A percentile compares a stretch with the other conserved stretches of the same genome.
Conservation (phyloP, 139 green algal species). For the Chlorella sp. region DNA sequence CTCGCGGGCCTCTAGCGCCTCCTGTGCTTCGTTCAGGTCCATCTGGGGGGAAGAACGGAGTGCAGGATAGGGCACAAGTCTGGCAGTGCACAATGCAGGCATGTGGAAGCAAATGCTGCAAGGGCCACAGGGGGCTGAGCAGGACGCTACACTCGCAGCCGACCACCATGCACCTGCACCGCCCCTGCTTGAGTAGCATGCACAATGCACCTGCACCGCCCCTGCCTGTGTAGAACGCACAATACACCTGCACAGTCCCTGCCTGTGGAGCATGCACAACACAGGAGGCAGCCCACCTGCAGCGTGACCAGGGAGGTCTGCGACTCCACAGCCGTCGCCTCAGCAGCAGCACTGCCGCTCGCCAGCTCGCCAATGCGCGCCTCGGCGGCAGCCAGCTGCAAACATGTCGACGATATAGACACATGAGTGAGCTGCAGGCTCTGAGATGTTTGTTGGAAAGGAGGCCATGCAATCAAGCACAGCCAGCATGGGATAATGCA, state of each 20-base stretch:
- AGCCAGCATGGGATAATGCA: no score
- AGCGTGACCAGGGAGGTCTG: conserved; percentile 16
- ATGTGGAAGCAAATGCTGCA: not conserved
- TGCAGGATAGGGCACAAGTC: not conserved
- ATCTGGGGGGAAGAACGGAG: not conserved
- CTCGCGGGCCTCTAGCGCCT: conserved; percentile 3
- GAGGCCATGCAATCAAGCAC: no score
- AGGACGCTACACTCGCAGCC: not conserved
- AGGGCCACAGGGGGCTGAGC: not conserved
- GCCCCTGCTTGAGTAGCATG: no score
- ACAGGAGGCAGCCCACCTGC: not conserved
- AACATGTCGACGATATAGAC: no score
- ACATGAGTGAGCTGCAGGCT: no score
- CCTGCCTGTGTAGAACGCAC: no score
- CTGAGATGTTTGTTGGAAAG: no score
- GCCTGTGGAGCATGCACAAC: no score
- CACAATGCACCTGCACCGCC: no score
- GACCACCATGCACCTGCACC: not conserved
- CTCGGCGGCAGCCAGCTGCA: not conserved
- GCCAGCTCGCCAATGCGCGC: not conserved
- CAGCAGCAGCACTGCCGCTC: not conserved
- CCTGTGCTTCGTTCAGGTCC: conserved; percentile 22
- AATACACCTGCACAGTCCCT: no score
- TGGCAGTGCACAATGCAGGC: not conserved
- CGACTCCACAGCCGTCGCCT: conserved; percentile 2